Evolutionary conservation across 1,284 basidiomycete genomes (phyloP), one percentile per base, ranked within the genome.

Genomic region (Cryptococcus floricola): DNA sequence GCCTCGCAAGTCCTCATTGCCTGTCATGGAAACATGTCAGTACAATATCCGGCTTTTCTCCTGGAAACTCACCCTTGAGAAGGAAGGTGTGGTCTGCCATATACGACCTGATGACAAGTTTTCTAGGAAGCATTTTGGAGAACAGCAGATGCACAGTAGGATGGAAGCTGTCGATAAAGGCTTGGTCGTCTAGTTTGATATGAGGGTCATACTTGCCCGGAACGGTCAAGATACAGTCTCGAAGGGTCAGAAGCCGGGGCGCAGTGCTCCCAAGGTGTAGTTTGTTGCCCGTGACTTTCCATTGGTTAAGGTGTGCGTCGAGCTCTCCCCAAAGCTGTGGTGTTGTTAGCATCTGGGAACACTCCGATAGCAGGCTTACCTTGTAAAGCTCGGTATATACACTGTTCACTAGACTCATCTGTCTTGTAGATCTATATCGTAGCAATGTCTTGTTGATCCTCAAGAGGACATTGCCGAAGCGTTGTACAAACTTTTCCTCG

Each of bases 191-290:
- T 2, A 70, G 62, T 34, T 66, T 63, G 19, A 66, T 38, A 14
- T 63, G 58, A 0, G 69, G 65, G 39, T 75, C 69, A 57, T 74
- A 75, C 67, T 48, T 28, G 67, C 69, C 73, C 14, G 72, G 73
- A 1, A 75, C 72, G 10, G 68, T 74, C 42, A 75, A 50, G 28
- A 71, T 65, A 46, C 67, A 71, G 39, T 74, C 68, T 51, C 69
- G 52, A 3, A 75, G 39, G 2, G 63, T 55, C 2, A 70, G 56
- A 31, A 75, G 55, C 37, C 59, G 62, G 0, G 73, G 73, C 5
- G 73, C 73, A 7, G 67, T 60, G 48, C 57, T 64, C 4, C 57
- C 57, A 3, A 75, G 52, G 37, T 69, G 61, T 16, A 74, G 51
- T 44, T 66, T 69, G n/a, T 66, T 63, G 10, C 66, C 66, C 9